Conservation (phyloP, 768 basidiomycete species). For the Pulveroboletus sp. region DNA sequence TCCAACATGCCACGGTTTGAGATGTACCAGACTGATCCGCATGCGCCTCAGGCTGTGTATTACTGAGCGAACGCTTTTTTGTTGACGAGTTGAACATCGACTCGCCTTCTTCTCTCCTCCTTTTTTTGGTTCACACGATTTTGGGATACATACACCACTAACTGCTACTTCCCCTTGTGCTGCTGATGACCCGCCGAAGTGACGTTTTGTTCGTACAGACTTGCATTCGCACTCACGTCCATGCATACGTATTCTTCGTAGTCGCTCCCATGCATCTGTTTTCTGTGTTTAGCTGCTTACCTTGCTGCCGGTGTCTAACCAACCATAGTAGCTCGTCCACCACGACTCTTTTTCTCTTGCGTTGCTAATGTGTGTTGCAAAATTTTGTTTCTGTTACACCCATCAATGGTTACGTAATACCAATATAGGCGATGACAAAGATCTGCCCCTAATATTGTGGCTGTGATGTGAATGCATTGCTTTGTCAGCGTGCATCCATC, state of each 20-base stretch:
- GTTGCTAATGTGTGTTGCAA: constrained; percentile 19
- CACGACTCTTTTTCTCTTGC: constrained; percentile 5
- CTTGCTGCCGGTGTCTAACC: constrained; percentile 10
- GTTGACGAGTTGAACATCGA: constrained; percentile 5
- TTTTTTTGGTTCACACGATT: constrained; percentile 19
- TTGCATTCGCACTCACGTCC: constrained; percentile 15
- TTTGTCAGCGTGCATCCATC: constrained; percentile 24
- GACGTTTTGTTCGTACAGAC: constrained; percentile 26
- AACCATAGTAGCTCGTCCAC: neutral
- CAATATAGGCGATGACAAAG: neutral
- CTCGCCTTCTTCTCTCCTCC: constrained; percentile 5
- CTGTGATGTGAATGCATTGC: constrained; percentile 2
- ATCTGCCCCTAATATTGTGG: neutral
- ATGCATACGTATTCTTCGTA: constrained; percentile 24
- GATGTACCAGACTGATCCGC: constrained; percentile 53
- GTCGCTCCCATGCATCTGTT: constrained; percentile 20
- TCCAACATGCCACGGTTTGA: constrained; percentile 63
- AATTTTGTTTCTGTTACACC: neutral
- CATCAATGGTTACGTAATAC: neutral
- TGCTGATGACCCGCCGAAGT: constrained; percentile 13
- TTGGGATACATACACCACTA: constrained; percentile 21
- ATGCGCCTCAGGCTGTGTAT: constrained; percentile 50
- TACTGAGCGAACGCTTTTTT: constrained; percentile 40
- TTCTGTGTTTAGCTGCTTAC: neutral
- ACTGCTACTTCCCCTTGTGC: constrained; percentile 9